Base-by-base conservation (phyloP, 1,284 basidiomycete genomes). In the Calocybe gambosa region DNA sequence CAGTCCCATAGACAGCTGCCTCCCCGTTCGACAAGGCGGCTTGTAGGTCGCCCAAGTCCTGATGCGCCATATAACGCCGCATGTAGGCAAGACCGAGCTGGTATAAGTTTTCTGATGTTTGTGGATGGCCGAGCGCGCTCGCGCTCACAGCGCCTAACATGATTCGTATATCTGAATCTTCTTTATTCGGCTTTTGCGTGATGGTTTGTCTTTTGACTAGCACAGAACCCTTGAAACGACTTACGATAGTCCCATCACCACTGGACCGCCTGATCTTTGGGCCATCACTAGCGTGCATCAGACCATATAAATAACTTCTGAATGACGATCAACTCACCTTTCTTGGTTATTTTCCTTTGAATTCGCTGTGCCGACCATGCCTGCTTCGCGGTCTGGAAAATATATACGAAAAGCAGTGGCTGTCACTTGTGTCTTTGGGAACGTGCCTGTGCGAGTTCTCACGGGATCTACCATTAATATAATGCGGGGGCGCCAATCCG, bases 11-110 rank as follows among this genome's bases (percentile, higher is more conserved):
- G 4, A 41, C 38, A 21, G 26, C 28, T 2, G 38, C 39, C 29
- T 26, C 33, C 13, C 33, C 21, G 31, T 40, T n/a, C 13, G 29
- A n/a, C 2, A 41, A 19, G 13, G 18, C 29, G n/a, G 29, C 37
- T 3, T 26, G 15, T 7, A 40, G 38, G 25, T 46, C 45, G 1
- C 5, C 19, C 10, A 45, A 19, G 15, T 21, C 18, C 6, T 18
- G 8, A 21, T 12, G 39, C 15, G n/a, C 18, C 15, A 41, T 13
- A 28, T 29, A 41, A 9, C 39, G 25, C 18, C 39, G 26, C 8
- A 41, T 41, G 12, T 41, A 41, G 15, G 39, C 28, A 28, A 41
- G 39, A 31, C 39, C 25, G 1, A 41, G 39, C 26, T 41, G 39
- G 26, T 41, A 31, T 8, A 41, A 25, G 26, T 29, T 41, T 18